Base-by-base conservation (phyloP, 768 basidiomycete species). In the Paxillus involutus region DNA sequence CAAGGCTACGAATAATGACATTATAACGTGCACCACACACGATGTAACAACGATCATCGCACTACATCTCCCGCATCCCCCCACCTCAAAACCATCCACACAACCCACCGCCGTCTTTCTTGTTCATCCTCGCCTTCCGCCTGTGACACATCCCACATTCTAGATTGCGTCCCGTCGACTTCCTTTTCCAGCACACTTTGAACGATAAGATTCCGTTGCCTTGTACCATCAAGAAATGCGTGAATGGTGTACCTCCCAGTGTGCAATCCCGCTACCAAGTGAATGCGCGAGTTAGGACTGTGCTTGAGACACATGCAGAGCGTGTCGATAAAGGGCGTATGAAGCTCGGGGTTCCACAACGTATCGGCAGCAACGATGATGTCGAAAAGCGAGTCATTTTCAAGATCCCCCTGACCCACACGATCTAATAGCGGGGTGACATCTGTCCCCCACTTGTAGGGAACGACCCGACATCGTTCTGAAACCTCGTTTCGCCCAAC, bases 221-320 rank as follows among this genome's bases (percentile, higher is more conserved):
- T 52, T 11, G 52, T 47, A 26, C 47, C 17, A 17, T 69, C 61
- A 40, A 90, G 61, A 67, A 89, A 89, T 7, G 82, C 72, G 49
- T 84, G 77, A 30, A 91, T 76, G 2, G 87, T 84, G 61, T 88
- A 90, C 46, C 86, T 73, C 3, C 88, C 90, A 0, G 89, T 91
- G 60, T 91, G 89, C 48, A 91, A 60, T 0, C 89, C 89, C 3
- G 85, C 86, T 8, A 91, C 77, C n/a, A 91, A 63, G 62, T 89
- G 78, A 45, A 82, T 63, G 10, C 86, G 80, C 30, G 88, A 72
- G 37, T 71, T 56, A 2, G 68, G 51, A 10, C 71, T 64, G 47
- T 64, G 77, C 46, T 69, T 73, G 33, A 90, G 74, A 16, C 80
- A 80, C 55, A 59, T 52, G 42, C 69, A 69, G 14, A 91, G 71